These are phyloP conservation scores for Phytophthora pluvialis DNA, from an alignment of 352 stramenopile species.

Conservation along the genomic window DNA sequence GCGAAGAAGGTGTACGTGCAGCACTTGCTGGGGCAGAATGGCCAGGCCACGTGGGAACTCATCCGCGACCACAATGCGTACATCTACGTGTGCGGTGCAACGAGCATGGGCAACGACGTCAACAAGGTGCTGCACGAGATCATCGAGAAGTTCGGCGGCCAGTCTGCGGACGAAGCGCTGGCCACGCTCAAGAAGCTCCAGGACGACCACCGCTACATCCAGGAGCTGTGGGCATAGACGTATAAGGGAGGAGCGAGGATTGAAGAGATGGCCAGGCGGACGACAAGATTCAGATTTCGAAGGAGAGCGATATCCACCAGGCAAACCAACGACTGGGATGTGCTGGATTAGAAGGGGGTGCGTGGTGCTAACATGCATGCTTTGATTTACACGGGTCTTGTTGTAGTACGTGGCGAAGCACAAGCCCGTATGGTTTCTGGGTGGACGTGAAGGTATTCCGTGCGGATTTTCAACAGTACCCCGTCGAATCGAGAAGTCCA, in stretches of 20 bases:
- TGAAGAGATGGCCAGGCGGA: conserved; percentile 1
- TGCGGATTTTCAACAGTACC: too few relatives aligned
- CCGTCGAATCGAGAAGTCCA: too few relatives aligned
- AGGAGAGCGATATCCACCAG: conserved; percentile 9
- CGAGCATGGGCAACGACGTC: conserved; percentile 97
- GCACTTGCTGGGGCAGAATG: conserved; percentile 91
- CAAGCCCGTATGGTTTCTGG: too few relatives aligned
- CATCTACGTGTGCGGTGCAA: conserved; percentile 98
- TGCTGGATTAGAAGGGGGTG: conserved; percentile 35
- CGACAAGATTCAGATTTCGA: conserved; percentile 9
- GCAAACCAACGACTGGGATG: not conserved
- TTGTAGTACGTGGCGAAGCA: conserved; percentile 2
- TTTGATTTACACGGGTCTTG: conserved; percentile 27
- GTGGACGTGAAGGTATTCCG: too few relatives aligned
- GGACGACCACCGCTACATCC: conserved; percentile 91
- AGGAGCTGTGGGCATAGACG: conserved; percentile 94
- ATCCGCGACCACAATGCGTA: conserved; percentile 73
- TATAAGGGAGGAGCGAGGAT: conserved; percentile 8
- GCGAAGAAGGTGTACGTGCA: conserved; percentile 98
- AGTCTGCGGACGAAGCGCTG: conserved; percentile 64
- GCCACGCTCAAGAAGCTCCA: conserved; percentile 92
- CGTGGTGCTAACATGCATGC: conserved; percentile 28
- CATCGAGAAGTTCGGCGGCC: conserved; percentile 68
- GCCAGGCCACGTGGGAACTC: conserved; percentile 64
- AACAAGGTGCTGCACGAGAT: conserved; percentile 92